Conservation (phyloP, 176 grass and related monocot species). For the Saccharum officinarum region DNA sequence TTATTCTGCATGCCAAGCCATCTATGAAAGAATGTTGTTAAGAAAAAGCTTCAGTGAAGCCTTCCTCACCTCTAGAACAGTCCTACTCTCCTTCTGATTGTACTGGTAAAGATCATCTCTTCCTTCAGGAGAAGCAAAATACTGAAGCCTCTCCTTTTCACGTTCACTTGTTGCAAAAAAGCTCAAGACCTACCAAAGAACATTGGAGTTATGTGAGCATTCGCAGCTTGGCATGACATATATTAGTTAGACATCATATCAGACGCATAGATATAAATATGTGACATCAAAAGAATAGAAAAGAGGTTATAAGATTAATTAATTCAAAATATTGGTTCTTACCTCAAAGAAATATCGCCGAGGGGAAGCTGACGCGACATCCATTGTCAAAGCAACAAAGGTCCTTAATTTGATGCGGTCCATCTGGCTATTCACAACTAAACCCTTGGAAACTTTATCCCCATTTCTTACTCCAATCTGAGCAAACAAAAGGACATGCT, state of each 20-base stretch:
- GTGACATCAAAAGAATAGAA: neutral
- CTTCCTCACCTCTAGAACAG: conserved; percentile 75
- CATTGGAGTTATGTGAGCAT: conserved; percentile 18
- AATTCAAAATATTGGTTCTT: conserved; percentile 38
- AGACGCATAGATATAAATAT: neutral
- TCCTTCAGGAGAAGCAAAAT: conserved; percentile 96
- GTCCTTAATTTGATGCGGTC: conserved; percentile 57
- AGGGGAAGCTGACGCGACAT: conserved; percentile 87
- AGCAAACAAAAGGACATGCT: neutral
- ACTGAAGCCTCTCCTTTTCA: conserved; percentile 85
- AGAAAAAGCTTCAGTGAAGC: conserved; percentile 16
- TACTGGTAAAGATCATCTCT: conserved; percentile 86
- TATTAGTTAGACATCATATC: conserved; percentile 19
- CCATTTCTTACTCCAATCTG: conserved; percentile 30
- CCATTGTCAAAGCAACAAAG: conserved; percentile 90
- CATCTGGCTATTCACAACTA: conserved; percentile 37
- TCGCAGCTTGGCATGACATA: neutral
- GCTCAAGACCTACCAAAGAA: conserved; percentile 73
- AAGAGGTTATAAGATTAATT: conserved; percentile 12
- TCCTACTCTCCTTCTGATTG: conserved; percentile 88
- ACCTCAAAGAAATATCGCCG: conserved; percentile 97
- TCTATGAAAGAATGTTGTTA: neutral
- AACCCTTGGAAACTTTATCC: conserved; percentile 45
- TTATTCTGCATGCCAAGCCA: neutral
- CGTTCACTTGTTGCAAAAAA: conserved; percentile 71